These are phyloP conservation scores for Dioscorea cayenensis DNA, from an alignment of 116 monocot genomes.

Conservation along the genomic window DNA sequence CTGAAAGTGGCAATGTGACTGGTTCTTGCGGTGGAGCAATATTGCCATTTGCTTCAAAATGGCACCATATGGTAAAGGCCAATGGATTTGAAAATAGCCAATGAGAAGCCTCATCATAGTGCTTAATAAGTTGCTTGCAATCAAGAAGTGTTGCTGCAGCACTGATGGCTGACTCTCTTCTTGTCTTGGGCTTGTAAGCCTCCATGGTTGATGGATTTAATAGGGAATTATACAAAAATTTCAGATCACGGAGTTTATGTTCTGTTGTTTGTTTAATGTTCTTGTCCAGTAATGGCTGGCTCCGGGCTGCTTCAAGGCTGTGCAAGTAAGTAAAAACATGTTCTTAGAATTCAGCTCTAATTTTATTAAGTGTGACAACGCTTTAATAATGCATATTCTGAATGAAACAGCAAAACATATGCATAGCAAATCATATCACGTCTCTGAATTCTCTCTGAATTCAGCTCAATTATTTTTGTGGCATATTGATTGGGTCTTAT, in stretches of 20 bases:
- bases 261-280: conserved; percentile 21
- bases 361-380: too few species aligned
- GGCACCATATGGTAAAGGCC: conserved; percentile 43
- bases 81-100: conserved; percentile 8
- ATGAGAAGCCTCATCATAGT: conserved; percentile 24
- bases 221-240: conserved; percentile 49
- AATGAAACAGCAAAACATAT: too few species aligned
- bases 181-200: conserved; percentile 27
- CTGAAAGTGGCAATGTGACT: conserved; percentile 34
- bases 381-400: too few species aligned
- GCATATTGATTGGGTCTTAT: too few species aligned
- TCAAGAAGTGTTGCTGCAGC: conserved; percentile 65
- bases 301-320: conserved; percentile 48
- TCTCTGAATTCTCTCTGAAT: too few species aligned
- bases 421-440: too few species aligned
- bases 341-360: too few species aligned
- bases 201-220: conserved; percentile 66
- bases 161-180: conserved; percentile 2
- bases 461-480: too few species aligned
- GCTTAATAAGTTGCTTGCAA: conserved; percentile 85
- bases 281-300: neutral
- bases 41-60: conserved; percentile 34
- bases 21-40: conserved; percentile 65
- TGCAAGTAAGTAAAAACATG: neutral
- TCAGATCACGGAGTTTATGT: conserved; percentile 55